phyloP scores from a whole-genome alignment of 768 basidiomycete species.

The Lyophyllum shimeji region DNA sequence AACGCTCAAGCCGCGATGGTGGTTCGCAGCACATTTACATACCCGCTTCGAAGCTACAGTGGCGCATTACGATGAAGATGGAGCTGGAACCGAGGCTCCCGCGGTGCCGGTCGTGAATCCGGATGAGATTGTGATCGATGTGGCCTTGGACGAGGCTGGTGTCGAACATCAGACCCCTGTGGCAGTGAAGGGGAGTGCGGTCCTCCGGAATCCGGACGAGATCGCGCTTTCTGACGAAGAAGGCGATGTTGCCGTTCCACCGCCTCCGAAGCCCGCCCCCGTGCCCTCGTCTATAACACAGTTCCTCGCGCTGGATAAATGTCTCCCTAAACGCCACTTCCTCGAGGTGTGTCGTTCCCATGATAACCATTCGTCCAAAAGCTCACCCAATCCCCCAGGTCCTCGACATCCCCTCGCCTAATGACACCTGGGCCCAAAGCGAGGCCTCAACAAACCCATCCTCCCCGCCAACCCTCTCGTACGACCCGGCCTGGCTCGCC shows the following conservation, averaged over 20 bases:
- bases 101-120: slow-evolving; percentile 13
- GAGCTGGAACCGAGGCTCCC: background rate
- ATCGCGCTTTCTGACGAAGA: slow-evolving; percentile 48
- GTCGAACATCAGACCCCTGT: background rate
- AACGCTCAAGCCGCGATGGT: slow-evolving; percentile 76
- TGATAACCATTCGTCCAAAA: background rate
- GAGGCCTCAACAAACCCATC: background rate
- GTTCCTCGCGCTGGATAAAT: slow-evolving; percentile 93
- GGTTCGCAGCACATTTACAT: slow-evolving; percentile 94
- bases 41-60: slow-evolving; percentile 79
- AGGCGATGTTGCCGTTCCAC: slow-evolving; percentile 35
- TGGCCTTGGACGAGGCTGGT: slow-evolving; percentile 41
- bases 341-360: no score
- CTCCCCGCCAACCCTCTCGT: slow-evolving; percentile 45
- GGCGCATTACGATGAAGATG: slow-evolving; percentile 31
- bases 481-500: slow-evolving; percentile 92
- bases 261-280: slow-evolving; percentile 23
- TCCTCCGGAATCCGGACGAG: slow-evolving; percentile 32
- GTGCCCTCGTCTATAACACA: slow-evolving; percentile 50
- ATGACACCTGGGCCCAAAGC: slow-evolving; percentile 10
- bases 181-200: background rate
- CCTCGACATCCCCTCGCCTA: slow-evolving; percentile 53
- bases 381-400: slow-evolving; percentile 43
- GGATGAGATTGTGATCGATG: slow-evolving; percentile 43
- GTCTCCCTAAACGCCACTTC: slow-evolving; percentile 27